A percentile compares a stretch with the other conserved stretches of the same genome.
phyloP scores from a whole-genome alignment of 2,329 filamentous ascomycete genomes.

The Phialocephala subalpina region DNA sequence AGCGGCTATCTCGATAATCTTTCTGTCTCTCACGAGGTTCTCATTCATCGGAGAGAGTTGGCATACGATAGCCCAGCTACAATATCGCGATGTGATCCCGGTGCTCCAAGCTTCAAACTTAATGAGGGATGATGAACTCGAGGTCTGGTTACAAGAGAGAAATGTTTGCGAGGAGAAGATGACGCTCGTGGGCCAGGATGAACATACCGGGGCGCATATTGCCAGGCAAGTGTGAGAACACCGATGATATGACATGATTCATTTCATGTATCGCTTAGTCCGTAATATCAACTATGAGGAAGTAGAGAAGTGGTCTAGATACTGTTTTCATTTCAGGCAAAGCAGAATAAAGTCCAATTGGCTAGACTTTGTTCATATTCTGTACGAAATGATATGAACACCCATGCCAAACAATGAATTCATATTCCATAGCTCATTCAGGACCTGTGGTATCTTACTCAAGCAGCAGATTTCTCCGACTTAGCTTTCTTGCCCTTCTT shows the following conservation, averaged over 20 bases:
- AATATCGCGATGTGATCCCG: conserved; percentile 10
- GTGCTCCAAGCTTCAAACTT: conserved; percentile 11
- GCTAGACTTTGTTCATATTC: neutral
- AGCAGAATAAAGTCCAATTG: neutral
- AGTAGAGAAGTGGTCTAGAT: neutral
- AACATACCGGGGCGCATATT: neutral
- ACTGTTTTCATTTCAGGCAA: neutral
- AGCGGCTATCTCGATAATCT: neutral
- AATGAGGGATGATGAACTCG: conserved; percentile 17
- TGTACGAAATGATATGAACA: neutral
- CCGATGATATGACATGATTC: neutral
- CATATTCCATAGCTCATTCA: neutral
- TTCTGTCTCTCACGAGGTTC: conserved; percentile 5
- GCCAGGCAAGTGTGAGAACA: neutral
- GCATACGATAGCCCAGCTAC: conserved; percentile 21
- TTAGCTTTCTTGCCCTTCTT: conserved; percentile 43
- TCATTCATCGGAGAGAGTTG: conserved; percentile 21
- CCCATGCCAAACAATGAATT: neutral
- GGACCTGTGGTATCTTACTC: neutral
- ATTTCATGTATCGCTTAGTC: neutral
- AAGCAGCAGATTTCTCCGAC: conserved; percentile 40
- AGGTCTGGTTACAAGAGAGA: conserved; percentile 3
- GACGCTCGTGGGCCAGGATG: neutral
- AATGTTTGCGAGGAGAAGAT: conserved; percentile 7
- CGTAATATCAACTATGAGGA: no score